Evolutionary conservation across 148 eudicot genomes (phyloP), one percentile per base, ranked within the genome.

Genomic region (Cornus kousa): DNA sequence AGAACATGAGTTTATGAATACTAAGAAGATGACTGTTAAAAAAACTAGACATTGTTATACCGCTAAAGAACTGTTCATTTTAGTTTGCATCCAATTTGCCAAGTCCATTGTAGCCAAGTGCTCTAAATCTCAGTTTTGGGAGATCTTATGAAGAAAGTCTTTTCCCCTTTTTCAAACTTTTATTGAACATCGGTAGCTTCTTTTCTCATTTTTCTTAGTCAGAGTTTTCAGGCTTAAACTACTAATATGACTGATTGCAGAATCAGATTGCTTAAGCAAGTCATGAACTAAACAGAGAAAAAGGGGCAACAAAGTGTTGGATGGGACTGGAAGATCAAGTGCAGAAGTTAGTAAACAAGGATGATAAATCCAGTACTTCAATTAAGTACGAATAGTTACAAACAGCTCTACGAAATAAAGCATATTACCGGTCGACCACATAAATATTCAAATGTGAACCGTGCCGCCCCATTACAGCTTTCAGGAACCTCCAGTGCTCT

Each of bases 401-500:
- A 17, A 62, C 66, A 62, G 23, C 66, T 24, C 24, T 31, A 37
- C 16, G 16, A 73, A 20, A 67, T 66, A 17, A 67, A 70, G 69
- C 78, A 77, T 71, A 73, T 79, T 89, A 96, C 99, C 91, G 99
- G 87, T 37, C 87, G 93, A 40, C 98, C 99, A 81, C 97, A 96
- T 37, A 96, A 89, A 82, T 93, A 89, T 17, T 96, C 97, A 70
- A 93, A 96, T 32, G 89, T 78, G 83, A 96, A 93, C 66, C 95
- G 87, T 75, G 99, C 99, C 72, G 87, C 90, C 68, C 99, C 99
- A 74, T 88, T 86, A 83, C 99, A 96, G 89, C 95, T 87, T 85
- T 93, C 85, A 40, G 88, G 87, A 80, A 92, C 95, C 80, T 92
- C 91, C 87, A 96, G 67, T 55, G 81, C 83, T 86, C 99, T 96